Base-by-base conservation (phyloP, 352 stramenopile species). In the Elongisporangium senticosum region DNA sequence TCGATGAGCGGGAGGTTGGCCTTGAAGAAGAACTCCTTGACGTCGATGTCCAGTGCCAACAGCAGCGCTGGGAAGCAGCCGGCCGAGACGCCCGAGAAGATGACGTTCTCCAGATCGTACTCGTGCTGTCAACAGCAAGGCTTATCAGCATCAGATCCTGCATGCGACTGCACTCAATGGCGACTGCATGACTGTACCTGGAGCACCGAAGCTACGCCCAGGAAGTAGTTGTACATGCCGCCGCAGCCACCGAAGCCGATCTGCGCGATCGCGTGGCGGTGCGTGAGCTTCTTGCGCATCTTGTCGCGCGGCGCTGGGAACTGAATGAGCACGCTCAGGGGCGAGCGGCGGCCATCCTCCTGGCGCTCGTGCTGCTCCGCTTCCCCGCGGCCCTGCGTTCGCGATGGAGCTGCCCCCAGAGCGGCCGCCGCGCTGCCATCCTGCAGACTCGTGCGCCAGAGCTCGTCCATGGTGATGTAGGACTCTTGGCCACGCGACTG, bases 191-290 rank as follows among this genome's bases (percentile, higher is more conserved):
- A 33, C 10, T 21, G 17, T 53, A 81, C 73, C 70, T 89, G 79
- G 49, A 89, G 53, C 43, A 93, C 71, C 20, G 79, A 88, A 28
- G 84, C 84, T 6, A 93, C 81, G 4, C 84, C 84, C 23, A 93
- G 61, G 37, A 91, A 89, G 64, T 91, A 93, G 61, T 93, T 93
- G 78, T 93, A 93, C 79, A 93, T 91, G 56, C 83, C 83, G 7
- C 83, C 83, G 50, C 83, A 93, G 51, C 83, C 83, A 39, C 83
- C 83, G 62, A 93, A 93, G 19, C 81, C 79, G 47, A 93, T 81
- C 58, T 93, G 83, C 49, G 74, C 81, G 24, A 89, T 70, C 54
- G 69, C 69, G 56, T 87, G 57, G 57, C 83, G 67, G 55, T 73
- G 60, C 55, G 77, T 87, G 33, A 90, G 77, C 64, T 79, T 75